Evolutionary conservation across 768 basidiomycete genomes (phyloP).

Genomic region (Thelephora aurantiotincta): DNA sequence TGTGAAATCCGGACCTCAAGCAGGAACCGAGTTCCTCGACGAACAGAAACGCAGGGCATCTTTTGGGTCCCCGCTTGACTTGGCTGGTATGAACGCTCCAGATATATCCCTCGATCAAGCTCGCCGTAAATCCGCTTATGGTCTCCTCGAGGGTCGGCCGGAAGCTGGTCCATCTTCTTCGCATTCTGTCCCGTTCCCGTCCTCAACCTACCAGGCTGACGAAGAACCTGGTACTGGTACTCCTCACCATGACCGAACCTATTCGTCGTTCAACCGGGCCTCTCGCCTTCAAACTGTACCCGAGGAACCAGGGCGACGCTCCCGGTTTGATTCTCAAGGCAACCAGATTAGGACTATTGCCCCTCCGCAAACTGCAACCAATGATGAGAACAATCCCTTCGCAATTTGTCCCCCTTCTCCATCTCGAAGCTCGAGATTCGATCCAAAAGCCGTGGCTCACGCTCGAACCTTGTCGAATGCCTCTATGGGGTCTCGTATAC

Average conservation of each 20-base stretch:
- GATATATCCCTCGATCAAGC: slow-evolving; percentile 25
- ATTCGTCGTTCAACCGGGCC: slow-evolving; percentile 15
- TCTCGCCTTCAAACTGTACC: slow-evolving; percentile 21
- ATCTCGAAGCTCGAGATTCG: slow-evolving; percentile 26
- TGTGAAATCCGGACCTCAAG: slow-evolving; percentile 12
- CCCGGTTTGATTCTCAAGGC: background rate
- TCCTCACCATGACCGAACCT: slow-evolving; percentile 25
- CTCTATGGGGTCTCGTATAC: slow-evolving; percentile 34
- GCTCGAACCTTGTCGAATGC: slow-evolving; percentile 34
- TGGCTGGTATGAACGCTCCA: slow-evolving; percentile 29
- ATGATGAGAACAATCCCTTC: slow-evolving; percentile 20
- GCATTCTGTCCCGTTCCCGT: slow-evolving; percentile 51
- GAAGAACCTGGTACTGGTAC: slow-evolving; percentile 19
- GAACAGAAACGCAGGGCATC: slow-evolving; percentile 33
- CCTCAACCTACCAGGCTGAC: background rate
- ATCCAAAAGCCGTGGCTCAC: slow-evolving; percentile 24
- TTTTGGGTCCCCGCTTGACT: slow-evolving; percentile 41
- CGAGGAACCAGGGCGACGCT: slow-evolving; percentile 1
- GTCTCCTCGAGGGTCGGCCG: slow-evolving; percentile 28
- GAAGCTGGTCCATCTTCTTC: slow-evolving; percentile 19
- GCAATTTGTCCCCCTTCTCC: slow-evolving; percentile 22
- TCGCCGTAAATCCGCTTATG: slow-evolving; percentile 37
- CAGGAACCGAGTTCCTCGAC: background rate
- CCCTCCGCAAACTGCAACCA: background rate
- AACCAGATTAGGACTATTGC: background rate